Evolutionary conservation across 2,329 filamentous ascomycete species (phyloP).

Genomic region (Epichloe sibirici): DNA sequence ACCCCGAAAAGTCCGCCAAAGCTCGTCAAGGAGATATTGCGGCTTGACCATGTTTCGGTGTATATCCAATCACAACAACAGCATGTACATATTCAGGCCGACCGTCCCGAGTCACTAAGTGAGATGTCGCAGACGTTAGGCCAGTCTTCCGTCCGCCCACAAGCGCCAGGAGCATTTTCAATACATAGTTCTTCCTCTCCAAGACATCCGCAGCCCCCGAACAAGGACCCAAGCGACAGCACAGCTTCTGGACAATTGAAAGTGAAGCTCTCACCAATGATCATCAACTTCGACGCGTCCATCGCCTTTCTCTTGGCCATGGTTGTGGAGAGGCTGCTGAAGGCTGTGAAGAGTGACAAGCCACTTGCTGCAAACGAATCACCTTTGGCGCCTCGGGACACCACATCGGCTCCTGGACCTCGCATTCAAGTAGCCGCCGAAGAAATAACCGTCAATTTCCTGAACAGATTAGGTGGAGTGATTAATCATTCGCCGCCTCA

Average conservation of each 20-base stretch:
- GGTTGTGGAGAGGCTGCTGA: constrained; percentile 36
- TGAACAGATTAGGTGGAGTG: constrained; percentile 41
- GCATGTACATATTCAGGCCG: constrained; percentile 25
- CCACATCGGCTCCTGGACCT: constrained; percentile 12
- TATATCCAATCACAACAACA: constrained; percentile 41
- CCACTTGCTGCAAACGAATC: constrained; percentile 5
- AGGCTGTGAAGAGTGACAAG: constrained; percentile 26
- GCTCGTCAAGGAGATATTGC: constrained; percentile 43
- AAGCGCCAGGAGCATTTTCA: constrained; percentile 52
- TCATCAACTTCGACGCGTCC: constrained; percentile 42
- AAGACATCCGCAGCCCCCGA: neutral
- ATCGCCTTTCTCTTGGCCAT: constrained; percentile 42
- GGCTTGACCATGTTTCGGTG: constrained; percentile 37
- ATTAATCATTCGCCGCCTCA: constrained; percentile 36
- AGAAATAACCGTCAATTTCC: constrained; percentile 41
- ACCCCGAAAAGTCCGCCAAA: constrained; percentile 42
- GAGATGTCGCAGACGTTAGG: constrained; percentile 20
- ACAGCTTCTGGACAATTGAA: constrained; percentile 24
- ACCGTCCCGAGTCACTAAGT: constrained; percentile 15
- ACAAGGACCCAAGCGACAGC: neutral
- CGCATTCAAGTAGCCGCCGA: constrained; percentile 34
- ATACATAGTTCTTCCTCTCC: constrained; percentile 14
- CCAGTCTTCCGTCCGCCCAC: constrained; percentile 29
- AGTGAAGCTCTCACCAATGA: constrained; percentile 38
- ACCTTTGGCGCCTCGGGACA: constrained; percentile 7